Conservation (phyloP, 2,329 filamentous ascomycete genomes). For the Trichoderma guizhouense region DNA sequence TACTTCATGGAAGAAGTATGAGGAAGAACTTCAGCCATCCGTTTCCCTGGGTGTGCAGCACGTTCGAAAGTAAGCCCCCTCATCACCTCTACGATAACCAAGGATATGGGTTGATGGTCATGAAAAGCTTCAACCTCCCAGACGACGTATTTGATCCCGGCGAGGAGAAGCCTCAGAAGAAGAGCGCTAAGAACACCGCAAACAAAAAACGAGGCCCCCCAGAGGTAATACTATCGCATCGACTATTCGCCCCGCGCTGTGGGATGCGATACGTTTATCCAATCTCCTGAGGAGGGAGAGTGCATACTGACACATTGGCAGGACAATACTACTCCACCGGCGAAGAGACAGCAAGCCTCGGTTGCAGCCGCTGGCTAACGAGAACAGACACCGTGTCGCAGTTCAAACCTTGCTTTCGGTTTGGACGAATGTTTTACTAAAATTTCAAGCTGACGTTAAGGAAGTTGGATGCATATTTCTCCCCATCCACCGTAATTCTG, state of each 20-base stretch:
- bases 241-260: conserved; percentile 17
- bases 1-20: conserved; percentile 70
- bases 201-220: conserved; percentile 49
- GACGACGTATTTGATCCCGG: conserved; percentile 83
- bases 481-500: conserved; percentile 4
- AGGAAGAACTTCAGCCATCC: conserved; percentile 61
- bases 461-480: conserved; percentile 20
- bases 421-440: conserved; percentile 20
- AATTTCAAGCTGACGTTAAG: conserved; percentile 24
- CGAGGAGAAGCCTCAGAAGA: conserved; percentile 68
- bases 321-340: conserved; percentile 35
- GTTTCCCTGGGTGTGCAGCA: conserved; percentile 74
- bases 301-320: conserved; percentile 29
- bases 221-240: conserved; percentile 38
- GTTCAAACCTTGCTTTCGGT: neutral
- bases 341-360: conserved; percentile 42
- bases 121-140: conserved; percentile 80
- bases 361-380: conserved; percentile 39
- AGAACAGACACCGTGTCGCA: neutral
- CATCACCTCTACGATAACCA: neutral
- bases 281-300: conserved; percentile 1
- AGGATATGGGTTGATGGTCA: conserved; percentile 17
- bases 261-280: conserved; percentile 7
- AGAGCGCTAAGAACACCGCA: conserved; percentile 39
- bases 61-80: conserved; percentile 69